A percentile compares a stretch with the other conserved stretches of the same genome.
Evolutionary conservation across 2,329 filamentous ascomycete species (phyloP).

Genomic region (Colletotrichum sp.): DNA sequence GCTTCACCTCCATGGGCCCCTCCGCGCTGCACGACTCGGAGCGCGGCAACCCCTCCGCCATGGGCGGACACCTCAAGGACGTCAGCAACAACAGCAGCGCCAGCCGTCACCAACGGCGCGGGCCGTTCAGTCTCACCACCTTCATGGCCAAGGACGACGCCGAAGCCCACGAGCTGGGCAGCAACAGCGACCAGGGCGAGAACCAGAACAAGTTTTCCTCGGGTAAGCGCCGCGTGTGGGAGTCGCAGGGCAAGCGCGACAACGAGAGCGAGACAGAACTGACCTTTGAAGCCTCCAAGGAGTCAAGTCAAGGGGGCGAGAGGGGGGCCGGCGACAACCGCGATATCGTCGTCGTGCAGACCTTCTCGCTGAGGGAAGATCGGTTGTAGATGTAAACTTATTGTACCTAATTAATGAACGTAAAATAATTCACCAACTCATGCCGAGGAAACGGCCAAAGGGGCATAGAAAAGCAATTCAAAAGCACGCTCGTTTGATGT

Average conservation of each 20-base stretch:
- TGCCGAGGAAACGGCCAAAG: not conserved
- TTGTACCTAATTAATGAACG: not conserved
- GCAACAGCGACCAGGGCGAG: not conserved
- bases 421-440: not conserved
- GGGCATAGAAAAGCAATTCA: not conserved
- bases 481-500: not conserved
- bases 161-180: slow-evolving; percentile 2
- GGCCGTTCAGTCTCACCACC: slow-evolving; percentile 32
- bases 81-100: slow-evolving; percentile 1
- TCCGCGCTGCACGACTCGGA: slow-evolving; percentile 2
- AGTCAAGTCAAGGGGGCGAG: not conserved
- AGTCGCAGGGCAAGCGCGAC: slow-evolving; percentile 9
- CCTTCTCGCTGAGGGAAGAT: slow-evolving; percentile 11
- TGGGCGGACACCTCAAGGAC: slow-evolving; percentile 6
- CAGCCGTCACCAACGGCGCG: not conserved
- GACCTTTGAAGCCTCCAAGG: slow-evolving; percentile 14
- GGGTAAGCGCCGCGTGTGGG: slow-evolving; percentile 14
- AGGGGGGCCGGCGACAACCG: not conserved
- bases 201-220: not conserved
- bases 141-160: slow-evolving; percentile 28
- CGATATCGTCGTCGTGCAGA: slow-evolving; percentile 10
- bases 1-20: slow-evolving; percentile 24
- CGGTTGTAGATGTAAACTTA: not conserved
- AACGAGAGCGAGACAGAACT: slow-evolving; percentile 22
- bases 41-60: slow-evolving; percentile 1